phyloP scores from a whole-genome alignment of 2,329 filamentous ascomycete species.

The Arthrobotrys conoides region DNA sequence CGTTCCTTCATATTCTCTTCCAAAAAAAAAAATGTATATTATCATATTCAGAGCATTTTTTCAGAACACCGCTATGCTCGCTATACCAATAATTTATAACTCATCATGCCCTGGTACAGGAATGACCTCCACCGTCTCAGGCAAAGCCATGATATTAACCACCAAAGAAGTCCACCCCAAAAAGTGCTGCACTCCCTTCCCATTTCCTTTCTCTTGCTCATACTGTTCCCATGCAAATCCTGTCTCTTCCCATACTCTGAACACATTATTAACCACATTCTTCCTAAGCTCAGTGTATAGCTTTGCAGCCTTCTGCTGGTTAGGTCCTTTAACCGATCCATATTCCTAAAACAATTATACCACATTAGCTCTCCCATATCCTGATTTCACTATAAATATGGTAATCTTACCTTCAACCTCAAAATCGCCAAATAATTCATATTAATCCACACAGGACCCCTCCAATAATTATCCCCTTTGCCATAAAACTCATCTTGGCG shows the following conservation, averaged over 20 bases:
- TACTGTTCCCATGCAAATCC: conserved; percentile 99
- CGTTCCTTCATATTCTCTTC: not conserved
- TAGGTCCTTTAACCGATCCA: conserved; percentile 74
- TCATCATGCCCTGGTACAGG: conserved; percentile 70
- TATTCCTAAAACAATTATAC: conserved; percentile 66
- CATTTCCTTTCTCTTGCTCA: conserved; percentile 89
- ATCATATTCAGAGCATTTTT: too few species aligned
- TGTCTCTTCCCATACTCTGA: conserved; percentile 86
- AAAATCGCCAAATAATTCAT: conserved; percentile 91
- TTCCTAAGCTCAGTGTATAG: conserved; percentile 83
- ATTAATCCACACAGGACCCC: conserved; percentile 93
- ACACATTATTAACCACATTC: conserved; percentile 91
- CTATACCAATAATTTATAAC: conserved; percentile 69
- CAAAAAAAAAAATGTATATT: conserved; percentile 2
- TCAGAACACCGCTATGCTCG: too few species aligned
- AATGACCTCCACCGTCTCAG: conserved; percentile 70
- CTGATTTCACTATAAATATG: not conserved
- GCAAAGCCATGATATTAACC: conserved; percentile 97
- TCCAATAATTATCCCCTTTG: conserved; percentile 97
- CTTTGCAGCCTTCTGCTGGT: conserved; percentile 77
- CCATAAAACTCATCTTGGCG: conserved; percentile 86
- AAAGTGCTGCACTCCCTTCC: conserved; percentile 97
- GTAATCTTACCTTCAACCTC: conserved; percentile 76
- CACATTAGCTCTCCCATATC: not conserved
- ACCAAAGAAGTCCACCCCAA: conserved; percentile 99